Evolutionary conservation across 257 asterid species (phyloP).

Genomic region (Plantago major): DNA sequence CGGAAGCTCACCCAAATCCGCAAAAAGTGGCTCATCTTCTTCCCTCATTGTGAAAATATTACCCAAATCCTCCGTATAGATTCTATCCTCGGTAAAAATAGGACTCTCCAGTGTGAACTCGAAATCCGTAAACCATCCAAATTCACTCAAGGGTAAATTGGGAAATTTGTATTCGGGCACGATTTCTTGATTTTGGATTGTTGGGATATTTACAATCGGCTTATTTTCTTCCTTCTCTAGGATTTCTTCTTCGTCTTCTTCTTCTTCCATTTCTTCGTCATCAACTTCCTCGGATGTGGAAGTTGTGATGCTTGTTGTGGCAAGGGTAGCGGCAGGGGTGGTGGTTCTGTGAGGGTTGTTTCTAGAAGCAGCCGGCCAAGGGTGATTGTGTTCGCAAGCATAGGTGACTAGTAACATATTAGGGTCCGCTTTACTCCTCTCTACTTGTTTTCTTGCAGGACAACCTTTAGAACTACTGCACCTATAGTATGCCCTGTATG

Average conservation of each 20-base stretch:
- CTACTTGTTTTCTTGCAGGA: conserved; percentile 95
- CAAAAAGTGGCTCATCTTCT: conserved; percentile 77
- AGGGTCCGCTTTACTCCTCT: conserved; percentile 72
- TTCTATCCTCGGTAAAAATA: conserved; percentile 35
- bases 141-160: conserved; percentile 29
- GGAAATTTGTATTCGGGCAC: conserved; percentile 29
- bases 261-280: conserved; percentile 8
- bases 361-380: conserved; percentile 47
- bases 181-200: conserved; percentile 20
- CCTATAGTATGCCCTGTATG: conserved; percentile 76
- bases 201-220: conserved; percentile 9
- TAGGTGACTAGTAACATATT: conserved; percentile 68
- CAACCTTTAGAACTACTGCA: conserved; percentile 98
- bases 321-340: conserved; percentile 8
- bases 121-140: conserved; percentile 69
- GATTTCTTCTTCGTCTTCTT: conserved; percentile 8
- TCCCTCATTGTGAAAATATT: conserved; percentile 64
- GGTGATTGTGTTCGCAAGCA: conserved; percentile 86
- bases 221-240: conserved; percentile 24
- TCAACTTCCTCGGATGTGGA: conserved; percentile 25
- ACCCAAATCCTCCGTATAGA: conserved; percentile 41
- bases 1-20: conserved; percentile 89
- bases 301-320: conserved; percentile 12
- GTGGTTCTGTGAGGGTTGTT: conserved; percentile 27
- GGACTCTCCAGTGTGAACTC: conserved; percentile 58